Base-by-base conservation (phyloP, 2,329 filamentous ascomycete species). In the Aspergillus ustus region DNA sequence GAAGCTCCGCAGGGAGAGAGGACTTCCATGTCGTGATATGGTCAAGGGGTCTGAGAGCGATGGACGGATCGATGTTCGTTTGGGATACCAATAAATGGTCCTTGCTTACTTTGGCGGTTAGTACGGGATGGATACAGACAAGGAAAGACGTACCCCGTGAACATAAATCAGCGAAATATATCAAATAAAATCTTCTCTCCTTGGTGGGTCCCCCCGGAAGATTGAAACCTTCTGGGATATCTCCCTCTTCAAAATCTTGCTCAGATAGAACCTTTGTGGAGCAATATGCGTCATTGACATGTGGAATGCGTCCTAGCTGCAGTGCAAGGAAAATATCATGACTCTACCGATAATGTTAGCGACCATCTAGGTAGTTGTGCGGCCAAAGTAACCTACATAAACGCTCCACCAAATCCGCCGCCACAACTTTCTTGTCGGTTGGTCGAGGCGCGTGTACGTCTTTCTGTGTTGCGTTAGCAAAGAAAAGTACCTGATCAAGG, bases 231-330 rank as follows among this genome's bases (percentile, higher is more conserved):
- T 40, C 50, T 5, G 28, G 19, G 29, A 48, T 5, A 9, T 55
- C 52, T 17, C 37, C 22, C 11, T 40, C 28, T 11, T 59, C 45
- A 37, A 59, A 54, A 40, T 62, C 60, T 25, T 49, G 40, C 17
- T 62, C 60, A 7, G 37, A 49, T 11, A 62, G 4, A n/a, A 29
- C 22, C 6, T 22, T n/a, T 11, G 43, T 45, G 2, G 44, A 55
- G 28, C 56, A 62, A 51, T 62, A 62, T 8, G 44, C 60, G 8
- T 62, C 55, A 7, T 62, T 62, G 31, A 62, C 46, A 6, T 62
- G 60, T 3, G 60, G 60, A 52, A 48, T 62, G 4, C 52, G 25
- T 17, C 50, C 56, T 15, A 62, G 25, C 15, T 34, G 40, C 17
- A 62, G 7, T 20, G 60, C 46, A 4, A 52, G 54, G 11, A 34